Percentiles rank a stretch among this genome's conserved stretches.
phyloP scores from a whole-genome alignment of 805 yeast species.

The Starmerella apis region DNA sequence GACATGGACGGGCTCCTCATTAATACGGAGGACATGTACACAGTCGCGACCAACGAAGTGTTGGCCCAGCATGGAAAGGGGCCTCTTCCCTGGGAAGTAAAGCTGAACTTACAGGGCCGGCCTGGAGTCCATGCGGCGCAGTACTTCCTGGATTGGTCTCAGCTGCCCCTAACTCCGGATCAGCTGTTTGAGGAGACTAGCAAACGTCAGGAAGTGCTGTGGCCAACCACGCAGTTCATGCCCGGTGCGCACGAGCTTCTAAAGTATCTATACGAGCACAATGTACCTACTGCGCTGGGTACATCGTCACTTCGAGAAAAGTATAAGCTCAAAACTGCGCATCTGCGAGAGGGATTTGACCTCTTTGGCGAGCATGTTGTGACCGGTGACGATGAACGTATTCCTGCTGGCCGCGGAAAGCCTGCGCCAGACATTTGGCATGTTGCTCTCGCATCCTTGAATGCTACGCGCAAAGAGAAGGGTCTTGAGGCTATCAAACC shows the following conservation, averaged over 20 bases:
- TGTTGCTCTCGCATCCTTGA: slow-evolving; percentile 61
- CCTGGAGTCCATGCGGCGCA: slow-evolving; percentile 72
- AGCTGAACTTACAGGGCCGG: slow-evolving; percentile 76
- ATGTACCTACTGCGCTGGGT: slow-evolving; percentile 79
- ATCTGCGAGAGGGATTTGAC: slow-evolving; percentile 52
- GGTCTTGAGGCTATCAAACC: slow-evolving; percentile 46
- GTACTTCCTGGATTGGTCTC: slow-evolving; percentile 55
- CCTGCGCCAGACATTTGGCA: slow-evolving; percentile 92
- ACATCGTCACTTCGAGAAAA: slow-evolving; percentile 65
- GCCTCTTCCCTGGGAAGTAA: slow-evolving; percentile 77
- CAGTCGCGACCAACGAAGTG: slow-evolving; percentile 60
- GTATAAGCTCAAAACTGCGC: slow-evolving; percentile 61
- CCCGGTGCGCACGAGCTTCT: slow-evolving; percentile 80
- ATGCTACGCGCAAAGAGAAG: slow-evolving; percentile 39
- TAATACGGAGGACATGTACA: slow-evolving; percentile 86
- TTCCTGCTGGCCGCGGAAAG: slow-evolving; percentile 80
- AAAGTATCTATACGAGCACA: slow-evolving; percentile 39
- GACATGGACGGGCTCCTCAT: slow-evolving; percentile 91
- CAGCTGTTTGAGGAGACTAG: slow-evolving; percentile 48
- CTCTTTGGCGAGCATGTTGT: slow-evolving; percentile 59
- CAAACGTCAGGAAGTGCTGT: slow-evolving; percentile 43
- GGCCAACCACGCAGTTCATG: slow-evolving; percentile 57
- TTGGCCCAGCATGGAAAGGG: slow-evolving; percentile 64
- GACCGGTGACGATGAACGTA: slow-evolving; percentile 79
- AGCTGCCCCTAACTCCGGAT: slow-evolving; percentile 55